A percentile compares a stretch with the other conserved stretches of the same genome.
These are phyloP conservation scores for Floccularia luteovirens DNA, from an alignment of 768 basidiomycete genomes.

Conservation along the genomic window DNA sequence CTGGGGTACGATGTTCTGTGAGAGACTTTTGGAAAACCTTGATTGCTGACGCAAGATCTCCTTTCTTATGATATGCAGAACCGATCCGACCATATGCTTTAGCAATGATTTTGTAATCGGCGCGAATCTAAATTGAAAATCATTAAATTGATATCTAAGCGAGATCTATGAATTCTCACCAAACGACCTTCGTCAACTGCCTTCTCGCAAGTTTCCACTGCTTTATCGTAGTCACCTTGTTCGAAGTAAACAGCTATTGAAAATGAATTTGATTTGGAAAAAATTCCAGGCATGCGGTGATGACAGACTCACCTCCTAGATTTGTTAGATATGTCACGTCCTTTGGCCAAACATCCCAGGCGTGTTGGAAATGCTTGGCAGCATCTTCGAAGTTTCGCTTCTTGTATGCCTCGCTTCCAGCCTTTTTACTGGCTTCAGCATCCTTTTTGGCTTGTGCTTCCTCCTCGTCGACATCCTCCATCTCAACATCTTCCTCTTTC, in stretches of 20 bases:
- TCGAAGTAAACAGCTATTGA: conserved; percentile 84
- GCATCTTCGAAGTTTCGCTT: conserved; percentile 77
- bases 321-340: conserved; percentile 94
- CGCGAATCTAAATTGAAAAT: conserved; percentile 57
- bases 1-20: conserved; percentile 93
- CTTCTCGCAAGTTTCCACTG: conserved; percentile 88
- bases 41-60: conserved; percentile 69
- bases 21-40: conserved; percentile 92
- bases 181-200: conserved; percentile 93
- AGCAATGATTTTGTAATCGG: conserved; percentile 92
- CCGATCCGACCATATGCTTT: conserved; percentile 93
- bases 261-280: conserved; percentile 2
- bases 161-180: conserved; percentile 26
- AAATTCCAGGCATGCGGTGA: not conserved
- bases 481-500: conserved; percentile 53
- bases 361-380: conserved; percentile 66
- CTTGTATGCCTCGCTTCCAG: conserved; percentile 80
- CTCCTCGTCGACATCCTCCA: conserved; percentile 60
- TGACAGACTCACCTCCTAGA: conserved; percentile 51
- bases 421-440: conserved; percentile 73
- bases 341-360: conserved; percentile 92
- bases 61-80: conserved; percentile 75
- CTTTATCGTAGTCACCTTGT: conserved; percentile 84
- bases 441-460: conserved; percentile 70
- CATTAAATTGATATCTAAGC: conserved; percentile 1